phyloP scores from a whole-genome alignment of 1,284 basidiomycete species.

The Rhodotorula sp. region DNA sequence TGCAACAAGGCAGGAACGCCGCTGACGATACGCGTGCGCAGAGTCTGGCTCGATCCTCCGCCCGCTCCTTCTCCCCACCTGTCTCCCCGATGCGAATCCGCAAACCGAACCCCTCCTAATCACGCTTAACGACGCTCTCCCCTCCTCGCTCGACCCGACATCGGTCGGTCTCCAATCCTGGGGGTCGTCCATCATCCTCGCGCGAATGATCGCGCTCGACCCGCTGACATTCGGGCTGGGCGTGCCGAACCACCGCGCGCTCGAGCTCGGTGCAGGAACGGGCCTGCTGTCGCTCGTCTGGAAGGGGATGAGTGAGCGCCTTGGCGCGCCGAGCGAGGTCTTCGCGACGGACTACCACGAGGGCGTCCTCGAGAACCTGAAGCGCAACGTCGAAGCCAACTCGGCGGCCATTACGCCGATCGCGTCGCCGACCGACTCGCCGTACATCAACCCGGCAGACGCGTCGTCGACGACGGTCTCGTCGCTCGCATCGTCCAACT shows the following conservation, averaged over 20 bases:
- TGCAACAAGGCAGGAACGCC: rapidly evolving
- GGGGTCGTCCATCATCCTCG: conserved; percentile 80
- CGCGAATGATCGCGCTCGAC: conserved; percentile 68
- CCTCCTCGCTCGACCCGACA: conserved; percentile 71
- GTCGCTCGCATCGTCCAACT: conserved; percentile 11
- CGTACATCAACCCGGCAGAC: neutral
- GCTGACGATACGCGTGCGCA: neutral
- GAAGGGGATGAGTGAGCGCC: conserved; percentile 38
- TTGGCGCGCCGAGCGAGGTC: conserved; percentile 17
- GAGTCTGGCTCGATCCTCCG: conserved; percentile 36
- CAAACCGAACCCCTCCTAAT: conserved; percentile 50
- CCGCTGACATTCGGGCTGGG: conserved; percentile 60
- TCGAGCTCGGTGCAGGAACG: conserved; percentile 86
- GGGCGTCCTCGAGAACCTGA: conserved; percentile 72
- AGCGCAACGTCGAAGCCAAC: conserved; percentile 67
- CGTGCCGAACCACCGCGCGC: conserved; percentile 55
- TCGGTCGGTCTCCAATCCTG: conserved; percentile 87
- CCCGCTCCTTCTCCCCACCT: conserved; percentile 37
- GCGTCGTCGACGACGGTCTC: neutral
- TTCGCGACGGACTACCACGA: conserved; percentile 72
- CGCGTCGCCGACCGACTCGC: conserved; percentile 16
- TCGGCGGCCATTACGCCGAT: conserved; percentile 45
- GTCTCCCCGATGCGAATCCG: conserved; percentile 18
- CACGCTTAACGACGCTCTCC: conserved; percentile 68
- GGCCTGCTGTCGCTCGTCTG: conserved; percentile 62